Base-by-base conservation (phyloP, 2,329 filamentous ascomycete genomes). In the Talaromyces piceae region DNA sequence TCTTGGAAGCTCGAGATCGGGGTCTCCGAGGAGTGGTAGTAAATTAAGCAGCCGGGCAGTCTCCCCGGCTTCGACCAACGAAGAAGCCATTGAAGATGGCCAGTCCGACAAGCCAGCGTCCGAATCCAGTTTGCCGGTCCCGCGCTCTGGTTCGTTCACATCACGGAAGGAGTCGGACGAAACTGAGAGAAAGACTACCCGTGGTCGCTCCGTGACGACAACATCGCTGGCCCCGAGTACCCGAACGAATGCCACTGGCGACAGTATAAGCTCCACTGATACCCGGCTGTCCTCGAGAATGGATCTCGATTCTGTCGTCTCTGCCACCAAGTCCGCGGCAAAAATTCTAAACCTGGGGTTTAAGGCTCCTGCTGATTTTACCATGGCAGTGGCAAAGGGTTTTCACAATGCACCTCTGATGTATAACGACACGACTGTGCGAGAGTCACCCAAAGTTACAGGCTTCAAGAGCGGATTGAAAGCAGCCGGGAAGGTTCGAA, bases 331-430 rank as follows among this genome's bases (percentile, higher is more conserved):
- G 11, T 81, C 80, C 44, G 82, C 86, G 6, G 79, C 81, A 1
- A 84, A 81, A n/a, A 84, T 93, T 45, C 81, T 91, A 4, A 78
- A 79, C 9, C 83, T 86, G n/a, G 81, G 87, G 4, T 75, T 91
- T 53, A 88, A 87, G 59, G 84, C 85, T 1, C 91, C 90, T 0
- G 85, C 93, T 77, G 88, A 95, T 64, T 86, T 95, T 56, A 88
- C 87, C 37, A 71, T 95, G 39, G 87, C 87, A 1, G 70, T 95
- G 31, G 86, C 90, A 0, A 87, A 86, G 66, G 91, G 91, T 0
- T 94, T 95, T 64, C 86, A 91, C 63, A 95, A 95, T 60, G 85
- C 87, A 5, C 90, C 91, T 0, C 84, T 81, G 58, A 73, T 95
- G 1, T 95, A 95, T 63, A 87, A 90, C 39, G 90, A 95, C 60